Base-by-base conservation (phyloP, 1,284 basidiomycete genomes). In the Leucoagaricus sp. region DNA sequence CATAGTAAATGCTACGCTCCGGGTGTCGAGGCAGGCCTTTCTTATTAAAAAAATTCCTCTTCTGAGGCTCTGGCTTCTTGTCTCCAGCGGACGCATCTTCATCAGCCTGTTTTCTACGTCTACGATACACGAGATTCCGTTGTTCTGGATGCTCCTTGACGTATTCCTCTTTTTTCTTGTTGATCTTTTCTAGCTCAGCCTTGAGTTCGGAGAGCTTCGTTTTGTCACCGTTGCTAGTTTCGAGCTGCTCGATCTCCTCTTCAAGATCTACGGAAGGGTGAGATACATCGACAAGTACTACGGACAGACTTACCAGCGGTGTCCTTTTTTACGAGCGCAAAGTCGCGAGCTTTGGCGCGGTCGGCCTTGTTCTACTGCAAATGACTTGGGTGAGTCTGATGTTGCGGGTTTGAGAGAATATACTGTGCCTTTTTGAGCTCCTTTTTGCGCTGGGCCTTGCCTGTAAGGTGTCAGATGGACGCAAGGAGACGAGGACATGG, bases 111-210 rank as follows among this genome's bases (percentile, higher is more conserved):
- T 76, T 76, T 57, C 70, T 72, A 19, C 78, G 73, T 55, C 73
- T 74, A 46, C 81, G 78, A 67, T 86, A 96, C 5, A 97, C 91
- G 9, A 91, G 81, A 65, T 84, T 85, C 56, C 85, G 83, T 47
- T 91, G 89, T 66, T 96, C 94, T 1, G 96, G 96, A 72, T 98
- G 93, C 62, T 93, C 93, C 46, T 82, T 81, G 55, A 98, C 85
- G 72, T 94, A 96, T 67, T 93, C 91, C 41, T 91, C 89, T 69
- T 97, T 97, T 71, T 90, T 89, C 70, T 85, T 85, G 68, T 83
- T 86, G 56, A 95, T 86, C 57, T 86, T 86, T 60, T 86, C 81
- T 15, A 96, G 72, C 64, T 97, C 94, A n/a, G 75, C 69, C 65
- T 91, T 89, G 52, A 95, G 81, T 41, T 85, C 82, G 15, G 76